Base-by-base conservation (phyloP, 805 yeast species). In the Yamadazyma sp. region DNA sequence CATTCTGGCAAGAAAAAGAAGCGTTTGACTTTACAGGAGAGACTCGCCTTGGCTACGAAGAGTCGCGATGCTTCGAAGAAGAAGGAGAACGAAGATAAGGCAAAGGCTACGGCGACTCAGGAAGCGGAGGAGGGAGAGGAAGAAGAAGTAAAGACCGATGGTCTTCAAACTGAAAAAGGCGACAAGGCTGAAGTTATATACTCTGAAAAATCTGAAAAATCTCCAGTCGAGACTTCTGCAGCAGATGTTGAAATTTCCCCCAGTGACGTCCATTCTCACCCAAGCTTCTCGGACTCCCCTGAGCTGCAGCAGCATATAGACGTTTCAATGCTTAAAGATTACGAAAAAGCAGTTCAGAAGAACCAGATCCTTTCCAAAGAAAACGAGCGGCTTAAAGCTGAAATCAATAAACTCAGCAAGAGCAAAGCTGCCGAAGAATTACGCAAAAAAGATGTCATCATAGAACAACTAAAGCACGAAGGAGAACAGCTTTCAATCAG, bases 11-110 rank as follows among this genome's bases (percentile, higher is more conserved):
- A n/a, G 10, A 44, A 70, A 20, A 71, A 69, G 47, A 83, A 82
- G 55, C 70, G 90, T 45, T 62, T 86, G 13, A 80, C 95, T 0
- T 67, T 91, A 48, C 95, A 87, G 52, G 96, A 90, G 52, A 70
- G 97, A 44, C 68, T 90, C 36, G 95, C 93, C 1, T 60, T 80
- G 44, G 96, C 96, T 1, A 88, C 95, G 5, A 71, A 75, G 41
- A 67, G 67, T 10, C 67, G 67, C 21, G 64, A 59, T 30, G 50
- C 28, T 3, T 23, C 27, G 7, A 34, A 27, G 13, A 24, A 25
- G 21, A 11, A 11, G 17, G 16, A 29, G 21, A 29, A 29, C 9
- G 24, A 29, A 19, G 18, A 13, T 10, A 27, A n/a, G 12, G 30
- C 8, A 7, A 18, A 16, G 9, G 23, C 16, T 4, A 12, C 11